Base-by-base conservation (phyloP, 202 grass and related monocot genomes). In the Musa balbisiana region DNA sequence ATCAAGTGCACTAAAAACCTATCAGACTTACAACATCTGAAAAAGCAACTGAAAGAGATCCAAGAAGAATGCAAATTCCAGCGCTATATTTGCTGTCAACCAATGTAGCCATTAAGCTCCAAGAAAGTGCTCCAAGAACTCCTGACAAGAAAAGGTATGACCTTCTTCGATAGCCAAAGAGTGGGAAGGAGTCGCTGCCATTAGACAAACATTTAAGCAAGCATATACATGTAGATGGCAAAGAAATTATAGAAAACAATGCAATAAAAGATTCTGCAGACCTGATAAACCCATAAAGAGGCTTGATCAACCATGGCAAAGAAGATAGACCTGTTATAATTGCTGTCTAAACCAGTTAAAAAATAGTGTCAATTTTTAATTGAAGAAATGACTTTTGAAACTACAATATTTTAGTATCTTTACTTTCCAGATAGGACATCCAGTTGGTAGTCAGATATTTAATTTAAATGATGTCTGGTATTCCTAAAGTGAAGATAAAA, bases 201-300 rank as follows among this genome's bases (percentile, higher is more conserved):
- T 77, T 19, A 73, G 14, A 71, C 2, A 60, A 83, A 75, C 8
- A 76, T 20, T 15, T 91, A 50, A 49, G 12, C 21, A 88, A 80
- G 75, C 64, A 79, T 62, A 77, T 78, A 11, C 11, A 20, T 51
- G 73, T 65, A 62, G 75, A 80, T 49, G 43, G 21, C 58, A 52
- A 55, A 76, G 50, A 86, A 79, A 76, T 72, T 27, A 9, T 71
- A 81, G 53, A 84, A 49, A 80, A 75, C 21, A 80, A 74, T 71
- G 49, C n/a, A 53, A 79, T 26, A 15, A 68, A 74, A 75, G 71
- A 52, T 66, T 27, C 71, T 82, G 13, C 10, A 59, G 52, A 99
- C 96, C 96, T 99, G 80, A 99, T 90, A 95, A 99, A 95, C 52
- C 96, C 96, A 75, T 99, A 99, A 54, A 99, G 80, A 79, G 96